Evolutionary conservation across 306 rosid genomes (phyloP).

Genomic region (Lathyrus sativus): DNA sequence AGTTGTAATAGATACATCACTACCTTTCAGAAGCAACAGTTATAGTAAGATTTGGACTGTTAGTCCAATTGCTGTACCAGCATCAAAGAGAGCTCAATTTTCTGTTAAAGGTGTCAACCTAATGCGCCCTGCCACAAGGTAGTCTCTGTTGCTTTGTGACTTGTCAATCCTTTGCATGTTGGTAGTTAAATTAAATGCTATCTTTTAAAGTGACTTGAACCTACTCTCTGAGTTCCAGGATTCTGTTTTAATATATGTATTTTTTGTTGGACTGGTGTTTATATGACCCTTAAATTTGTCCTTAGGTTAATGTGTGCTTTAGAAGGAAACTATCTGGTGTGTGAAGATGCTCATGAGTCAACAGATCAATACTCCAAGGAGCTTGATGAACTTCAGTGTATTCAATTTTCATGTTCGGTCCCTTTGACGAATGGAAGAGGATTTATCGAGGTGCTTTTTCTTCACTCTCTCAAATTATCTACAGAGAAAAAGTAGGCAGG

Average conservation of each 20-base stretch:
- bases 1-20: constrained; percentile 70
- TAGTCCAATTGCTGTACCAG: constrained; percentile 77
- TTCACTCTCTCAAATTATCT: constrained; percentile 23
- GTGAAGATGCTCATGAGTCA: constrained; percentile 58
- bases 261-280: constrained; percentile 28
- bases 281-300: constrained; percentile 21
- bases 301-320: constrained; percentile 85
- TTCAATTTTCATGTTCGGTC: constrained; percentile 71
- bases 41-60: constrained; percentile 65
- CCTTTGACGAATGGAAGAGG: constrained; percentile 78
- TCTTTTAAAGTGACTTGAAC: constrained; percentile 22
- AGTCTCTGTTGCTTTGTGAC: constrained; percentile 28
- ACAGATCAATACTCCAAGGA: constrained; percentile 46
- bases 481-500: constrained; percentile 14
- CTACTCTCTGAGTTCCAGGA: constrained; percentile 4
- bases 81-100: constrained; percentile 66
- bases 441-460: constrained; percentile 72
- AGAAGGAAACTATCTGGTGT: constrained; percentile 71
- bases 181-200: constrained; percentile 17
- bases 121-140: constrained; percentile 67
- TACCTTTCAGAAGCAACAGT: constrained; percentile 59
- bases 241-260: constrained; percentile 20
- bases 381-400: constrained; percentile 60
- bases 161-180: constrained; percentile 25
- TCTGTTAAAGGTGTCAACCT: constrained; percentile 77